Percentiles rank a stretch among this genome's conserved stretches.
Evolutionary conservation across 179 eudicot species (phyloP).

Genomic region (Amaranthus tricolor): DNA sequence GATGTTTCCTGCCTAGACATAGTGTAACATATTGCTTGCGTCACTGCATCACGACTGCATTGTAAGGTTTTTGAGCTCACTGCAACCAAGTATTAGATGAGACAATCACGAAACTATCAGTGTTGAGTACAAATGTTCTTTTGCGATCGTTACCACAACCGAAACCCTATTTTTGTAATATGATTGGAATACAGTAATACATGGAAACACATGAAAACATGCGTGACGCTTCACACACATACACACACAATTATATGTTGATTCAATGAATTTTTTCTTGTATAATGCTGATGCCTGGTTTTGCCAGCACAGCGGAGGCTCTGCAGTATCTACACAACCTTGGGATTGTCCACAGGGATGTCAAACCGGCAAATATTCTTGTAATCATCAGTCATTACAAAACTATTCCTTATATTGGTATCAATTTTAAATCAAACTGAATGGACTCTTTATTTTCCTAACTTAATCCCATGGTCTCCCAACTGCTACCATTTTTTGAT

Average conservation of each 20-base stretch:
- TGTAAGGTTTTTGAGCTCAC: too few relatives aligned
- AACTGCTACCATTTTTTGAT: slow-evolving; percentile 21
- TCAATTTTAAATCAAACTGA: slow-evolving; percentile 17
- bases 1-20: too few relatives aligned
- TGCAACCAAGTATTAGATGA: too few relatives aligned
- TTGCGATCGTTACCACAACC: too few relatives aligned
- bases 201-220: too few relatives aligned
- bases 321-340: slow-evolving; percentile 74
- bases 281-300: slow-evolving; percentile 11
- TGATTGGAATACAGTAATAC: too few relatives aligned
- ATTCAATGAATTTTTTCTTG: not conserved
- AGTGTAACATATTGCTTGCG: too few relatives aligned
- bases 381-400: slow-evolving; percentile 50
- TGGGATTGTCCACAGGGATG: slow-evolving; percentile 92
- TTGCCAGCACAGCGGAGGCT: slow-evolving; percentile 68
- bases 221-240: not conserved
- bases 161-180: too few relatives aligned
- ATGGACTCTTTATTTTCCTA: not conserved
- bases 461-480: not conserved
- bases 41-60: too few relatives aligned
- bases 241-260: not conserved
- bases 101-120: too few relatives aligned
- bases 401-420: slow-evolving; percentile 26
- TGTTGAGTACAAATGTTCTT: too few relatives aligned
- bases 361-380: slow-evolving; percentile 95